These are phyloP conservation scores for Ceratobasidium sp. DNA, from an alignment of 1,284 basidiomycete species.

Conservation along the genomic window DNA sequence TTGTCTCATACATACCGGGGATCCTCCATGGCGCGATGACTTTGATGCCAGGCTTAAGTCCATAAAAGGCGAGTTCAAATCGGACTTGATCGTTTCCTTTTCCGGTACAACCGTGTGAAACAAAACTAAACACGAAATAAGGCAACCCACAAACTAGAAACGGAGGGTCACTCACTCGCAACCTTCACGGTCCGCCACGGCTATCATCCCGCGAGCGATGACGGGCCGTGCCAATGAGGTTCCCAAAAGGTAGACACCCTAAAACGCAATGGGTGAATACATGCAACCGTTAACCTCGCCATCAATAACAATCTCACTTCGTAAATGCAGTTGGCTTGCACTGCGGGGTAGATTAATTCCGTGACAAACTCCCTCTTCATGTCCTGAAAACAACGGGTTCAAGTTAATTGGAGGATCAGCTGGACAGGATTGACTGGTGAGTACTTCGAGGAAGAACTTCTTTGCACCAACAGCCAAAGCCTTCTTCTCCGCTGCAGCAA, in stretches of 20 bases:
- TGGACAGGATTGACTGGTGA: constrained; percentile 43
- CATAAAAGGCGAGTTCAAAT: constrained; percentile 99
- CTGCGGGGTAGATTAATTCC: constrained; percentile 96
- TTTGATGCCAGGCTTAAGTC: constrained; percentile 98
- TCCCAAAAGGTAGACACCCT: constrained; percentile 98
- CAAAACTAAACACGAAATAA: constrained; percentile 69
- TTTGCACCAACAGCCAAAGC: constrained; percentile 93
- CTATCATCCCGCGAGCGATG: constrained; percentile 99
- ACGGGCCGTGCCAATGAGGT: constrained; percentile 98
- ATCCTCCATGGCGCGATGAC: constrained; percentile 98
- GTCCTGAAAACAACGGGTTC: constrained; percentile 67
- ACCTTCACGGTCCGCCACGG: constrained; percentile 87
- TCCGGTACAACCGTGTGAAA: constrained; percentile 98
- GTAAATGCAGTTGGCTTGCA: constrained; percentile 99
- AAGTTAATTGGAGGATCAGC: not conserved
- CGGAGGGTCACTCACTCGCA: constrained; percentile 78
- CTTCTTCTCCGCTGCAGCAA: constrained; percentile 92
- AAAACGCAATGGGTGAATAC: not conserved
- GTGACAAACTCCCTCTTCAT: constrained; percentile 96
- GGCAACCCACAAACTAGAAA: constrained; percentile 14
- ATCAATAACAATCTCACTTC: constrained; percentile 67
- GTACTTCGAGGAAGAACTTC: constrained; percentile 92
- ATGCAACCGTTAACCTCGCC: not conserved
- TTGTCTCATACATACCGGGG: constrained; percentile 69
- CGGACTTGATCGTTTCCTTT: constrained; percentile 99